Evolutionary conservation across 2,329 filamentous ascomycete species (phyloP).

Genomic region (Ophiosphaerella narmari): DNA sequence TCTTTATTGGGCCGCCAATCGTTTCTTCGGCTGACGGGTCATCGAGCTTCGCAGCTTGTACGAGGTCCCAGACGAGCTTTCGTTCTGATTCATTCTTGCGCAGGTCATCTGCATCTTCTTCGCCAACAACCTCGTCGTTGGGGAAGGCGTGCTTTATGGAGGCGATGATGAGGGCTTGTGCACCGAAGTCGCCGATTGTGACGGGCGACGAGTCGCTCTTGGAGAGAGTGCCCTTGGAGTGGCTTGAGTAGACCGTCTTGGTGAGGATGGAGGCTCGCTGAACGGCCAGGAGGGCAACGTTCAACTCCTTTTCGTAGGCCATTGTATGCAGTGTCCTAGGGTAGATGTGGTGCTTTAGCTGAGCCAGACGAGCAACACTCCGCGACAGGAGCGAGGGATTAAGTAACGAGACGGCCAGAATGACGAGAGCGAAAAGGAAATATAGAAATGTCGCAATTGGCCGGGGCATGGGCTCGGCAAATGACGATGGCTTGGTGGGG

Average conservation of each 20-base stretch:
- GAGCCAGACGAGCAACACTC: conserved; percentile 32
- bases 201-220: conserved; percentile 97
- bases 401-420: conserved; percentile 40
- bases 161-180: conserved; percentile 92
- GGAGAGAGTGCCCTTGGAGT: conserved; percentile 89
- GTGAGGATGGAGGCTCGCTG: conserved; percentile 79
- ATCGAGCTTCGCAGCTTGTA: conserved; percentile 71
- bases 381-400: conserved; percentile 35
- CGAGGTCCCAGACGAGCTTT: conserved; percentile 82
- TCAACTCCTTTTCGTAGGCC: conserved; percentile 75
- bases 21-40: conserved; percentile 67
- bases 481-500: conserved; percentile 11
- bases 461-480: conserved; percentile 28
- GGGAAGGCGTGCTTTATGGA: conserved; percentile 91
- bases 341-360: conserved; percentile 36
- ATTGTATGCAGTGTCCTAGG: conserved; percentile 39
- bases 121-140: conserved; percentile 85
- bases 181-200: conserved; percentile 97
- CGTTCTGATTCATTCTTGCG: conserved; percentile 71
- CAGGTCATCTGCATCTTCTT: conserved; percentile 87
- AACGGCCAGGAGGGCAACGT: conserved; percentile 84
- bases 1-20: conserved; percentile 71
- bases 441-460: conserved; percentile 32
- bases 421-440: conserved; percentile 37
- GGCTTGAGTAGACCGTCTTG: conserved; percentile 80